Evolutionary conservation across 1,284 basidiomycete species (phyloP), one percentile per base, ranked within the genome.

Genomic region (Marasmius oreades): DNA sequence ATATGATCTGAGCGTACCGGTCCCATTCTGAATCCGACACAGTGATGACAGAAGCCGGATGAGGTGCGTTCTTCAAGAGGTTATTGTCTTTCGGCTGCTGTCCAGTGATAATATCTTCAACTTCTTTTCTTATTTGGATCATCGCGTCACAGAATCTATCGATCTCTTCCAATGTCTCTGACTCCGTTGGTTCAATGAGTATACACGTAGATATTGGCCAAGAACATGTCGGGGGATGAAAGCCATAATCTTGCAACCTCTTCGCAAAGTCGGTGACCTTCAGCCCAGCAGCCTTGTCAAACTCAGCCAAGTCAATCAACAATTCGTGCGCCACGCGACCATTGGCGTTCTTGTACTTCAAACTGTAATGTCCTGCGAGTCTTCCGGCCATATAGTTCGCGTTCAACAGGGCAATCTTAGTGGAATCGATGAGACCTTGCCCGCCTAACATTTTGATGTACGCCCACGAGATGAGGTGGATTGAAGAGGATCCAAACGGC

Each of bases 391-490:
- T 97, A 73, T 99, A 99, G 74, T 99, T 99, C 56, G 96, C 96
- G 66, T 90, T 97, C 51, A 99, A 81, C 26, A 99, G 80, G 1
- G 96, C 92, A 28, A 92, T 76, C 67, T 91, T 91, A 8, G 95
- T 92, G 3, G 93, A 88, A 62, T 93, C 82, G 42, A 86, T 85
- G 43, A 99, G 81, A 16, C 95, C 96, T 56, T 83, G 74, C 22
- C 95, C 95, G 33, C 96, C 96, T 31, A 98, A 86, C 96, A 98
- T 98, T 78, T 93, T 94, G 78, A 95, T 92, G 72, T 95, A 95
- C 16, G 94, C 93, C 96, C 96, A 99, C 1, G 96, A 98, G 69
- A 99, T 98, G 60, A 96, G 83, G 53, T 95, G 86, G 67, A 99
- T 95, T 8, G 93, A 95, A 0, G 96, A 93, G 61, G 93, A 96